Conservation (phyloP, 495 filamentous ascomycete genomes). For the Cairneyella variabilis region DNA sequence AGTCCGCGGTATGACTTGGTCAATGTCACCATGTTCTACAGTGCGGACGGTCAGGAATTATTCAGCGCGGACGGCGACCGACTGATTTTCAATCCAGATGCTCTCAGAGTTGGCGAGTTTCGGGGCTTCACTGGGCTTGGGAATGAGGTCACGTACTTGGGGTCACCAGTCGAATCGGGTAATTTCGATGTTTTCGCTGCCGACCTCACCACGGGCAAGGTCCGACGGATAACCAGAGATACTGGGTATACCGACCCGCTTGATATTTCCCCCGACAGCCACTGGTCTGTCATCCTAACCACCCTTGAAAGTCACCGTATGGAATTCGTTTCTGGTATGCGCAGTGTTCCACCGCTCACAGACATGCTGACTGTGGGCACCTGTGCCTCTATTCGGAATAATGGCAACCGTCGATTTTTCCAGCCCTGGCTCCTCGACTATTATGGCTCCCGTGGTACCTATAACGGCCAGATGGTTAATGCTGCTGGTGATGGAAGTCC, state of each 20-base stretch:
- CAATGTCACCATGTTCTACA: slow-evolving; percentile 18
- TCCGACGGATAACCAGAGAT: slow-evolving; percentile 28
- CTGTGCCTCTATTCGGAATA: slow-evolving; percentile 24
- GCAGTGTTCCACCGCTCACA: slow-evolving; percentile 26
- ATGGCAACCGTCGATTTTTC: slow-evolving; percentile 27
- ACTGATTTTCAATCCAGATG: slow-evolving; percentile 18
- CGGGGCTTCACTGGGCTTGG: slow-evolving; percentile 30
- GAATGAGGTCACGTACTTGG: slow-evolving; percentile 27
- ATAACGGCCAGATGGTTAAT: slow-evolving; percentile 27
- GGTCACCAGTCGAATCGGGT: slow-evolving; percentile 24
- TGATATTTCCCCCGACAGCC: slow-evolving; percentile 26
- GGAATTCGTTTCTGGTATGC: slow-evolving; percentile 29
- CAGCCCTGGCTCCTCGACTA: slow-evolving; percentile 25
- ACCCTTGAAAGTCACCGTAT: slow-evolving; percentile 21
- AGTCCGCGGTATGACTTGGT: slow-evolving; percentile 22
- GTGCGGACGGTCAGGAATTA: neutral
- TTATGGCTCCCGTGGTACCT: slow-evolving; percentile 26
- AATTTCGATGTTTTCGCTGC: slow-evolving; percentile 31
- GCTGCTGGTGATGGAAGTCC: slow-evolving; percentile 23
- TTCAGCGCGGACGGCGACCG: slow-evolving; percentile 16
- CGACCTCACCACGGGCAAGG: slow-evolving; percentile 22
- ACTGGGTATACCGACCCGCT: slow-evolving; percentile 30
- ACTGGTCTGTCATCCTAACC: slow-evolving; percentile 24
- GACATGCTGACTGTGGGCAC: slow-evolving; percentile 17
- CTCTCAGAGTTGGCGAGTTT: slow-evolving; percentile 28